Evolutionary conservation across 1,284 basidiomycete genomes (phyloP), one percentile per base, ranked within the genome.

Genomic region (Moniliella sp.): DNA sequence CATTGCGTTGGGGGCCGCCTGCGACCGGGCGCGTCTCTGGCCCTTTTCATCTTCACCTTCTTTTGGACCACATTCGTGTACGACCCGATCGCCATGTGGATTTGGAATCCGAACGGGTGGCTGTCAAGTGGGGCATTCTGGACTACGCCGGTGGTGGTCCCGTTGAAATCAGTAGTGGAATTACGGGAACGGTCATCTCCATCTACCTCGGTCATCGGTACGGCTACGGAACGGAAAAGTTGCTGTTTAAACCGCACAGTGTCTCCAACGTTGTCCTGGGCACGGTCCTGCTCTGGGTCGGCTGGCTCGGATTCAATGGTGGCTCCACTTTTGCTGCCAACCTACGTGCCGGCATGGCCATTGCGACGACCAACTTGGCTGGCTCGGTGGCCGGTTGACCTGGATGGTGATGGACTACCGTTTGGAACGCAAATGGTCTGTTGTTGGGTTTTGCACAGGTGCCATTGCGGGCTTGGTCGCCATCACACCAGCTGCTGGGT

Each of bases 271-370:
- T 91, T 50, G 76, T 74, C 35, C 71, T 93, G 31, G 86, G 86
- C 41, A 86, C 75, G 10, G 70, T 74, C 10, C 70, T 91, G 45
- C 74, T 91, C 36, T 91, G 82, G 82, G 78, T 88, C 55, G 83
- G 83, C 35, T 93, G 86, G 86, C 83, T 86, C 54, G 84, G 77
- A 9, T 80, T 78, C 67, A 86, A 86, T 64, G 82, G 82, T 26
- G 71, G 71, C 10, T 80, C 76, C 32, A 78, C 82, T 5, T 83
- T 83, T 50, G 80, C 79, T 34, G 83, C 83, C 13, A 86, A 86
- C 59, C 66, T 91, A 25, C 76, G 82, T 34, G 82, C 82, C 0
- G 70, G 81, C 34, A 70, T 80, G 61, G 77, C 82, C 5, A 70
- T 80, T 34, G 81, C 80, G 72, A 80, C 80, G 56, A 80, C 82